These are phyloP conservation scores for Jamesozyma hellenica DNA, from an alignment of 805 yeast species.

Conservation along the genomic window DNA sequence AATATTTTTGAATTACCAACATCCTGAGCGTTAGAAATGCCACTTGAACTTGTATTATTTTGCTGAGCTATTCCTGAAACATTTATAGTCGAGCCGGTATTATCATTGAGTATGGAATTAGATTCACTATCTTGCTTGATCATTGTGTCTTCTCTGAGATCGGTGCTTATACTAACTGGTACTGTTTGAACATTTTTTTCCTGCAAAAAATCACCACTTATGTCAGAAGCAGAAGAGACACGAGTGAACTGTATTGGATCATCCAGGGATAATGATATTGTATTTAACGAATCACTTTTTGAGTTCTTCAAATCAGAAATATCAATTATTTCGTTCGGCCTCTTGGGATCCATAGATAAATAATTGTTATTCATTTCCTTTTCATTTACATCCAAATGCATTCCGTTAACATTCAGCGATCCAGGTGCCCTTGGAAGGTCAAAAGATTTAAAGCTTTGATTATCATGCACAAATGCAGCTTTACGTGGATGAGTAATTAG, in stretches of 20 bases:
- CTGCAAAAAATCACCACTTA: neutral
- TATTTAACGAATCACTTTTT: constrained; percentile 8
- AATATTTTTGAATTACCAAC: neutral
- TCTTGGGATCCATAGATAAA: constrained; percentile 41
- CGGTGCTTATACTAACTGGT: neutral
- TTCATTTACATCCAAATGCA: constrained; percentile 16
- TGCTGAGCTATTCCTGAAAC: neutral
- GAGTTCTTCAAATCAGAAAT: constrained; percentile 8
- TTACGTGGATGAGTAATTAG: too few species aligned
- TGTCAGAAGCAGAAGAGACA: constrained; percentile 27
- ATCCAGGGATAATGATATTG: constrained; percentile 16
- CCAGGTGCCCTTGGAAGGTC: constrained; percentile 38
- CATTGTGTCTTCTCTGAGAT: neutral
- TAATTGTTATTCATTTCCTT: constrained; percentile 8
- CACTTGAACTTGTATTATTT: constrained; percentile 1
- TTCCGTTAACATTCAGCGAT: constrained; percentile 38
- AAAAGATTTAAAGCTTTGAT: neutral
- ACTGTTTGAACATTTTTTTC: neutral
- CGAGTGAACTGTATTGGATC: constrained; percentile 36
- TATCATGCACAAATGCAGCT: too few species aligned
- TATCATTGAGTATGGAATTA: constrained; percentile 1
- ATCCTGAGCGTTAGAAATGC: neutral
- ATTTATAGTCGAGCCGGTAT: constrained; percentile 1
- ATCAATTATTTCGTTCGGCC: neutral
- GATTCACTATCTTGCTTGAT: too few species aligned